A percentile compares a stretch with the other conserved stretches of the same genome.
These are phyloP conservation scores for Austropuccinia psidii DNA, from an alignment of 1,284 basidiomycete species.

Conservation along the genomic window DNA sequence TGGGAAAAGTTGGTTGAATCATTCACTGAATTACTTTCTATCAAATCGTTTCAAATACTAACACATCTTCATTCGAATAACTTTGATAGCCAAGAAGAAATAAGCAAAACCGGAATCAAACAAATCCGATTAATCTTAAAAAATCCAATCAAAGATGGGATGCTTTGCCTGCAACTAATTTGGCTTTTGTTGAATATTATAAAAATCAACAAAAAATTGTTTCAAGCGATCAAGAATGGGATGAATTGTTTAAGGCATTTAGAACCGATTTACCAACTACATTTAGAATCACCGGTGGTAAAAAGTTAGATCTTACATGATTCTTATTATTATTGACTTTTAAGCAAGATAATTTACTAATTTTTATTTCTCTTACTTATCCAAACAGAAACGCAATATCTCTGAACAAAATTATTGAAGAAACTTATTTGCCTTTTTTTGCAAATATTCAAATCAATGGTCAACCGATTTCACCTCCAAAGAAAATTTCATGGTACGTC, in stretches of 20 bases:
- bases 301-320: conserved; percentile 57
- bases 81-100: no score
- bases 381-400: conserved; percentile 2
- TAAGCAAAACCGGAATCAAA: no score
- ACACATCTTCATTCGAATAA: no score
- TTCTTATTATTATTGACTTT: background rate
- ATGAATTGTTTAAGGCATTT: conserved; percentile 25
- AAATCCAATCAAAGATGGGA: conserved; percentile 33
- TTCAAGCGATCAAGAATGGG: conserved; percentile 27
- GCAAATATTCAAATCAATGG: conserved; percentile 14
- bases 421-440: conserved; percentile 22
- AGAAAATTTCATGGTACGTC: conserved; percentile 19
- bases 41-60: no score
- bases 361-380: background rate
- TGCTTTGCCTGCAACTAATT: conserved; percentile 16
- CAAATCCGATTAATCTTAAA: conserved; percentile 33
- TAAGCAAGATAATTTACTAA: background rate
- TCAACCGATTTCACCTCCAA: conserved; percentile 26
- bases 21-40: no score
- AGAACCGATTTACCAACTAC: conserved; percentile 66
- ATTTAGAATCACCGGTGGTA: conserved; percentile 81
- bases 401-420: conserved; percentile 23
- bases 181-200: conserved; percentile 31
- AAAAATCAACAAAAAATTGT: conserved; percentile 30
- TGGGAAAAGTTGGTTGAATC: no score